Conservation (phyloP, 2,329 filamentous ascomycete species). For the Pestalotiopsis sp. region DNA sequence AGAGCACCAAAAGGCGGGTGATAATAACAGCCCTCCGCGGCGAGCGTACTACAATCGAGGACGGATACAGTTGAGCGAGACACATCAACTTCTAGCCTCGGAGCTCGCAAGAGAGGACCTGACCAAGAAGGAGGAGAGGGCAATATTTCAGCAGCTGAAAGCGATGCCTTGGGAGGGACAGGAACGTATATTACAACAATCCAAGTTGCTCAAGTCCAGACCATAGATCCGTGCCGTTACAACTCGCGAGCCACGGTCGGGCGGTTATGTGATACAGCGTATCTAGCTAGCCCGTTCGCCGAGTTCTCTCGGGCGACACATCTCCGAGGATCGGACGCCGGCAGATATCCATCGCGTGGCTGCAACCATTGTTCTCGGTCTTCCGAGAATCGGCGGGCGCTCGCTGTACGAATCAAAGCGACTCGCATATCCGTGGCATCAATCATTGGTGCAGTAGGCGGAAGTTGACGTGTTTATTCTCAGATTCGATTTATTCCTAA, state of each 20-base stretch:
- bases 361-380: background rate
- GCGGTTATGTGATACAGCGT: too few relatives aligned
- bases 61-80: background rate
- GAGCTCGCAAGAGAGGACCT: slow-evolving; percentile 1
- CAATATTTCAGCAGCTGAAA: slow-evolving; percentile 1
- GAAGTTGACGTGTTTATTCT: too few relatives aligned
- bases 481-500: too few relatives aligned
- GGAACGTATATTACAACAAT: background rate
- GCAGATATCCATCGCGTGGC: background rate
- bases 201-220: background rate
- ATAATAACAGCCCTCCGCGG: background rate
- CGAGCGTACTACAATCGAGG: background rate
- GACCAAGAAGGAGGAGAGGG: background rate
- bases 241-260: background rate
- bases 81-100: background rate
- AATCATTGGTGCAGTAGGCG: too few relatives aligned
- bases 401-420: too few relatives aligned
- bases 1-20: background rate
- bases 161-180: slow-evolving; percentile 2
- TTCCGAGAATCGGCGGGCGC: background rate
- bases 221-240: background rate
- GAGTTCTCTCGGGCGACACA: background rate
- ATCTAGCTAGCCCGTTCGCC: background rate
- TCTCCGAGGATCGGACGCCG: background rate
- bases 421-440: too few relatives aligned